Percentiles rank a stretch among this genome's conserved stretches.
Conservation (phyloP, 805 yeast species). For the Tetrapisispora namnaoensis region DNA sequence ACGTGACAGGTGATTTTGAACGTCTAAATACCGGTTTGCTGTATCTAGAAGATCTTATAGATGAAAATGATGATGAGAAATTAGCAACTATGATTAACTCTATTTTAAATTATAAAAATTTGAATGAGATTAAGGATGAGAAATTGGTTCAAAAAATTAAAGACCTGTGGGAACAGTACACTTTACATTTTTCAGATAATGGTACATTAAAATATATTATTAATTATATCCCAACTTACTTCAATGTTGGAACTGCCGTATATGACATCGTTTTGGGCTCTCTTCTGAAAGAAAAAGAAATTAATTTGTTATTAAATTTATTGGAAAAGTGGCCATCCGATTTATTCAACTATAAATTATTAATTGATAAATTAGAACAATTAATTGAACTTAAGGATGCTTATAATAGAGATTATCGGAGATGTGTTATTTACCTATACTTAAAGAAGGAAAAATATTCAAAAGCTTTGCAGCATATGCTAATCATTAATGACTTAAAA, state of each 20-base stretch:
- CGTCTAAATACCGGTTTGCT: constrained; percentile 52
- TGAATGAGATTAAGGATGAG: constrained; percentile 10
- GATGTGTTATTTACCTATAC: constrained; percentile 43
- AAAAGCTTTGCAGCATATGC: constrained; percentile 55
- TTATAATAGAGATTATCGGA: constrained; percentile 28
- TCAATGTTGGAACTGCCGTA: constrained; percentile 29
- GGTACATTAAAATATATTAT: constrained; percentile 40
- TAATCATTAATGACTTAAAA: constrained; percentile 43
- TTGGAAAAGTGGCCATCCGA: constrained; percentile 49
- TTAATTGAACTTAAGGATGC: constrained; percentile 30
- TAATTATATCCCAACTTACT: constrained; percentile 43
- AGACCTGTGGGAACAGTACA: constrained; percentile 59
- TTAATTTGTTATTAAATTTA: constrained; percentile 33
- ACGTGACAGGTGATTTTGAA: constrained; percentile 40
- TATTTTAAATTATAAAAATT: neutral
- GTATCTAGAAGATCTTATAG: constrained; percentile 35
- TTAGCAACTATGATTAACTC: constrained; percentile 32
- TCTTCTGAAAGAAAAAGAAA: constrained; percentile 33
- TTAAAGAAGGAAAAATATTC: constrained; percentile 47
- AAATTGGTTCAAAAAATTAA: constrained; percentile 18
- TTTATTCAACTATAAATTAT: constrained; percentile 37
- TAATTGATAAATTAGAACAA: constrained; percentile 41
- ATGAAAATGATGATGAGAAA: constrained; percentile 41
- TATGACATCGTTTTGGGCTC: constrained; percentile 42
- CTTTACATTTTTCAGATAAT: constrained; percentile 41